phyloP scores from a whole-genome alignment of 805 yeast genomes.

The Yamadazyma phyllophila region DNA sequence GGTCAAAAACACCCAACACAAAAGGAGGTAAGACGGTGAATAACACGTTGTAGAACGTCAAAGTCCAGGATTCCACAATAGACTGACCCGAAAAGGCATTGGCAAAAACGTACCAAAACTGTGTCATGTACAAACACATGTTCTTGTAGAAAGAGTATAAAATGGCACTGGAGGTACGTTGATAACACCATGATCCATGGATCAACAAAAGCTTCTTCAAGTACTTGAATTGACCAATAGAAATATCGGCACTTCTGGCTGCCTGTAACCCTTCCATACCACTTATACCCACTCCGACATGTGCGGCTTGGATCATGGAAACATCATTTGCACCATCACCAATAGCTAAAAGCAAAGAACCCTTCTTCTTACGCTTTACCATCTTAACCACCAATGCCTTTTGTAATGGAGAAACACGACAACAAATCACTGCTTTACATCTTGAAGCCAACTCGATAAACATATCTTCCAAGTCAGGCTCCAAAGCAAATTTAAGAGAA shows the following conservation, averaged over 20 bases:
- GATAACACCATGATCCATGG: conserved; percentile 98
- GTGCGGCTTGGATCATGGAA: conserved; percentile 99
- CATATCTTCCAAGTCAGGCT: conserved; percentile 71
- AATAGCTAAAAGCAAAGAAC: conserved; percentile 78
- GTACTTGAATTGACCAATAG: conserved; percentile 93
- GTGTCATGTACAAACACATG: conserved; percentile 94
- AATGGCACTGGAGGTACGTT: conserved; percentile 88
- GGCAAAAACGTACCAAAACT: conserved; percentile 94
- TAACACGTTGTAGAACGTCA: conserved; percentile 91
- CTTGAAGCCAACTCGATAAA: conserved; percentile 76
- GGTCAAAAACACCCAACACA: conserved; percentile 95
- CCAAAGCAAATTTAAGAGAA: conserved; percentile 83
- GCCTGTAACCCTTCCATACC: conserved; percentile 99
- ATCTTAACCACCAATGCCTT: conserved; percentile 94
- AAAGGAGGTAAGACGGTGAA: conserved; percentile 96
- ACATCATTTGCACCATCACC: conserved; percentile 99
- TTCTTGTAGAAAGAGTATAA: conserved; percentile 94
- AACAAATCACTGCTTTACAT: conserved; percentile 95
- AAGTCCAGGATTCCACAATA: conserved; percentile 95
- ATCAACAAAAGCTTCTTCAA: conserved; percentile 80
- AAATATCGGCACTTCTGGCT: conserved; percentile 95
- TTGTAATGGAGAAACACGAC: conserved; percentile 96
- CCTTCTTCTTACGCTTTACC: conserved; percentile 75
- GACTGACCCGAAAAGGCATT: conserved; percentile 96
- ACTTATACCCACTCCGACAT: conserved; percentile 97